Percentiles rank a stretch among this genome's conserved stretches.
phyloP scores from a whole-genome alignment of 78 protist genomes.

The Diacronema lutheri region DNA sequence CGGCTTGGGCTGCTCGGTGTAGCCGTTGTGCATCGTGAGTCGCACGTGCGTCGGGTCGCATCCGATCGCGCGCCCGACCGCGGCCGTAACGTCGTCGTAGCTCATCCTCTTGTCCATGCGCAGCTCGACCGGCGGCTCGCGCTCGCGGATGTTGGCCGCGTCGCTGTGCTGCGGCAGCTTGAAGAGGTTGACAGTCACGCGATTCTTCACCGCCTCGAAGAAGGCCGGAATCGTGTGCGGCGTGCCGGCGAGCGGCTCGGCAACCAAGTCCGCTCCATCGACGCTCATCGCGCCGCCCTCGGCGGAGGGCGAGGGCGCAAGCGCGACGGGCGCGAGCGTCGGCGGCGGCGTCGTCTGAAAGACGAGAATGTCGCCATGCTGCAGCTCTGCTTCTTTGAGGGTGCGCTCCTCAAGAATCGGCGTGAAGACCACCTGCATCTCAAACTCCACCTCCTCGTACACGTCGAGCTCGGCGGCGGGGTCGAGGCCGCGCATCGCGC shows the following conservation, averaged over 20 bases:
- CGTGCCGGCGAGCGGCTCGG: neutral
- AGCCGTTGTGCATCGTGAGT: conserved; percentile 8
- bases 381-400: neutral
- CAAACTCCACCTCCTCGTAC: conserved; percentile 15
- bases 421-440: neutral
- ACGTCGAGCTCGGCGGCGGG: neutral
- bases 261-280: neutral
- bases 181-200: neutral
- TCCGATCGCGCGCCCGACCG: neutral
- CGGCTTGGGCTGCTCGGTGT: conserved; percentile 20
- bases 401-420: neutral
- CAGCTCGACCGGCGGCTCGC: neutral
- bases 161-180: neutral
- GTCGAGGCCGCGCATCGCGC: neutral
- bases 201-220: conserved; percentile 9
- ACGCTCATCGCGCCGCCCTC: neutral
- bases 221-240: neutral
- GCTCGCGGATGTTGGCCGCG: neutral
- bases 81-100: neutral
- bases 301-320: neutral
- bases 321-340: neutral
- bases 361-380: conserved; percentile 3
- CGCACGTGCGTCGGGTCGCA: neutral
- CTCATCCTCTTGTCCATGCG: conserved; percentile 6
- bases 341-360: neutral